Conservation (phyloP, 2,329 filamentous ascomycete species). For the Aureobasidium sp. region DNA sequence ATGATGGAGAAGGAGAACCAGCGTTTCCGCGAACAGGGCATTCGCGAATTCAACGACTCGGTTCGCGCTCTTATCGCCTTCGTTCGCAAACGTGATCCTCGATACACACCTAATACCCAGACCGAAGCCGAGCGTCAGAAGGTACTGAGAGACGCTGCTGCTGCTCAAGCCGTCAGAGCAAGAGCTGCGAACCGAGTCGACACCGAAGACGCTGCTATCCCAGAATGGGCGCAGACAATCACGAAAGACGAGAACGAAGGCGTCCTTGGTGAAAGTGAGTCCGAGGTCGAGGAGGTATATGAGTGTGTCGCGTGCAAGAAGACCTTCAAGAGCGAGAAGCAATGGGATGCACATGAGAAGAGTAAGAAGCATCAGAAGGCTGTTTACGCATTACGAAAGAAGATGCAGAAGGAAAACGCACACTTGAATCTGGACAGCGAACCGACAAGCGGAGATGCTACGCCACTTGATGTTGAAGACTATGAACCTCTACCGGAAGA, state of each 20-base stretch:
- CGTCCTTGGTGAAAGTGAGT: conserved; percentile 54
- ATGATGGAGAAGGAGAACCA: conserved; percentile 97
- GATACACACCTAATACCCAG: conserved; percentile 80
- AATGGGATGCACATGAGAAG: conserved; percentile 91
- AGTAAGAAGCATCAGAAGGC: conserved; percentile 97
- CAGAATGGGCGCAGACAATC: conserved; percentile 77
- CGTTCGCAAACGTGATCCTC: conserved; percentile 89
- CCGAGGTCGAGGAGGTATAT: conserved; percentile 55
- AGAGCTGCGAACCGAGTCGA: conserved; percentile 85
- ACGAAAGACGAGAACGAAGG: conserved; percentile 59
- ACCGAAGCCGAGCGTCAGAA: conserved; percentile 85
- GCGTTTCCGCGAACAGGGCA: conserved; percentile 81
- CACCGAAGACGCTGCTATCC: conserved; percentile 66
- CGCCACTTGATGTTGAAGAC: conserved; percentile 35
- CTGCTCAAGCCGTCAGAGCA: conserved; percentile 85
- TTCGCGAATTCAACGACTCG: conserved; percentile 92
- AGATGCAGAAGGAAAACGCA: conserved; percentile 85
- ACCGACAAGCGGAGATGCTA: conserved; percentile 33
- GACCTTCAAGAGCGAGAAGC: conserved; percentile 88
- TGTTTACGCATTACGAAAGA: conserved; percentile 78
- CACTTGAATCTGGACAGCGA: conserved; percentile 56
- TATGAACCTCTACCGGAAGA: conserved; percentile 24
- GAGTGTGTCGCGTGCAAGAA: conserved; percentile 72
- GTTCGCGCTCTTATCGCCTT: conserved; percentile 89
- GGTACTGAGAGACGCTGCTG: conserved; percentile 78